These are phyloP conservation scores for Metschnikowia chrysomelidarum DNA, from an alignment of 805 yeast species.

Conservation along the genomic window DNA sequence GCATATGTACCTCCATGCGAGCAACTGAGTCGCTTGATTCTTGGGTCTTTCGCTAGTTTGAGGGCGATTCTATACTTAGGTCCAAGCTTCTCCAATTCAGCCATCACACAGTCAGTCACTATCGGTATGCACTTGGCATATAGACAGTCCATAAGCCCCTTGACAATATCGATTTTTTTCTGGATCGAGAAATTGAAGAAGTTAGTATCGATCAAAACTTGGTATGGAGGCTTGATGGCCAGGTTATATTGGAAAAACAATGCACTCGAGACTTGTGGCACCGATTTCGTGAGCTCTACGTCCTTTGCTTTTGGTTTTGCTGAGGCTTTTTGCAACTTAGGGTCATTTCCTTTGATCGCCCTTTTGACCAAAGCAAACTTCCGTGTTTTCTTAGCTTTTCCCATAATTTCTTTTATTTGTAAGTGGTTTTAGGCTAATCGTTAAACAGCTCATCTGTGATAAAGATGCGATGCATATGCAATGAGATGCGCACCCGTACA, in stretches of 20 bases:
- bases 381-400: slow-evolving; percentile 95
- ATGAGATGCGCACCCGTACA: slow-evolving; percentile 20
- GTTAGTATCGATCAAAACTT: slow-evolving; percentile 92
- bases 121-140: slow-evolving; percentile 95
- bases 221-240: slow-evolving; percentile 97
- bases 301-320: slow-evolving; percentile 46
- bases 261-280: slow-evolving; percentile 94
- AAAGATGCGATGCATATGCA: slow-evolving; percentile 1
- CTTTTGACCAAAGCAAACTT: slow-evolving; percentile 93
- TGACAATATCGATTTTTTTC: slow-evolving; percentile 89
- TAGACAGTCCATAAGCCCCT: slow-evolving; percentile 95
- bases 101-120: slow-evolving; percentile 96
- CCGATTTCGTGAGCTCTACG: slow-evolving; percentile 54
- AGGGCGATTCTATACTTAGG: slow-evolving; percentile 93
- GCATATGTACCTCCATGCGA: slow-evolving; percentile 96
- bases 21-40: slow-evolving; percentile 83
- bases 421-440: background rate
- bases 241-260: slow-evolving; percentile 91
- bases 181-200: slow-evolving; percentile 95
- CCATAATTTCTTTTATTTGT: slow-evolving; percentile 51
- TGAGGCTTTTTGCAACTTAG: slow-evolving; percentile 34
- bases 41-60: slow-evolving; percentile 88
- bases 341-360: slow-evolving; percentile 70
- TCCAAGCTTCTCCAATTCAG: slow-evolving; percentile 94
- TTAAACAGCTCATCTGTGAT: background rate